A percentile compares a stretch with the other conserved stretches of the same genome.
Evolutionary conservation across 1,284 basidiomycete species (phyloP).

Genomic region (Pseudozyma tsukubaensis): DNA sequence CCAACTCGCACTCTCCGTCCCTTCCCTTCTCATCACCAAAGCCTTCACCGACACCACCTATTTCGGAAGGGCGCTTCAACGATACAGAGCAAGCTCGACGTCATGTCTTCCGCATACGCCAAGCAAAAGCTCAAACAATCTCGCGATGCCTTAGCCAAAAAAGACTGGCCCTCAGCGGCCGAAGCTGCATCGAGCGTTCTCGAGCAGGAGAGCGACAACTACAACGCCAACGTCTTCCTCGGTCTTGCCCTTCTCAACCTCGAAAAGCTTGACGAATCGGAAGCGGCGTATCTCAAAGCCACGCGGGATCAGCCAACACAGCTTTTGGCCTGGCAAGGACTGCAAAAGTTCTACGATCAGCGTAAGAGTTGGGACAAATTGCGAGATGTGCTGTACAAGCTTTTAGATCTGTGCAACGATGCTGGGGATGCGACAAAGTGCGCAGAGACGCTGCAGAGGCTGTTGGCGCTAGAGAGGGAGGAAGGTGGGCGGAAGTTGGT

Average conservation of each 20-base stretch:
- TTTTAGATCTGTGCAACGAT: conserved; percentile 63
- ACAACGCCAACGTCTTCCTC: conserved; percentile 65
- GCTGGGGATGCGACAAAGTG: conserved; percentile 78
- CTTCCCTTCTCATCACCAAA: conserved; percentile 8
- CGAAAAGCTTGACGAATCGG: conserved; percentile 47
- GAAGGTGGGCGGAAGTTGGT: conserved; percentile 71
- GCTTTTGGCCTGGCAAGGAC: conserved; percentile 69
- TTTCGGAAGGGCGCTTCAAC: not conserved
- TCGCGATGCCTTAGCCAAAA: conserved; percentile 55
- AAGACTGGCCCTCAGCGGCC: conserved; percentile 51
- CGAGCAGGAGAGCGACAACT: conserved; percentile 62
- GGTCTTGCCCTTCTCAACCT: conserved; percentile 60
- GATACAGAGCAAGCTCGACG: conserved; percentile 2
- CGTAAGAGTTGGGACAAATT: conserved; percentile 64
- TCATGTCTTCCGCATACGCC: conserved; percentile 48
- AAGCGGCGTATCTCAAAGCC: conserved; percentile 66
- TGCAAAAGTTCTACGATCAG: conserved; percentile 69
- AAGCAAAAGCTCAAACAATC: conserved; percentile 62
- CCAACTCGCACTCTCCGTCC: conserved; percentile 4
- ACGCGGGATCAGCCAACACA: conserved; percentile 65
- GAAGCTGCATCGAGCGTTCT: conserved; percentile 52
- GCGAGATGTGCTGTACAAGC: conserved; percentile 56
- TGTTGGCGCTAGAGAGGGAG: conserved; percentile 76
- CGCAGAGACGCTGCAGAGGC: conserved; percentile 81
- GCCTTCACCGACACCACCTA: not conserved